Percentiles rank a stretch among this genome's conserved stretches.
These are phyloP conservation scores for Stereum hirsutum DNA, from an alignment of 1,284 basidiomycete species.

Conservation along the genomic window DNA sequence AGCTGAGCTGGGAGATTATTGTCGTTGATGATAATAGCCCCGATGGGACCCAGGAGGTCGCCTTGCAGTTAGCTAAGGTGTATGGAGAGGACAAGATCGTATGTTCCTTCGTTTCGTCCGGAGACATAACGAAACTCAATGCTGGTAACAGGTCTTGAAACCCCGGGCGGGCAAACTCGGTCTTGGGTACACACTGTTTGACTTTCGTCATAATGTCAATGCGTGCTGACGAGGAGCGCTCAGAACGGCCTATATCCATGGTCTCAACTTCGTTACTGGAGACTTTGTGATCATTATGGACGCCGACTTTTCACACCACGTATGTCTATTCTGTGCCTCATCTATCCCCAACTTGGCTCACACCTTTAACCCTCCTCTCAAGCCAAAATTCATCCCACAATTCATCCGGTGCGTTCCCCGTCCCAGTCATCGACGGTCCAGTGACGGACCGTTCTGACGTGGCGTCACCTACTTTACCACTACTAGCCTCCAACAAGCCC, in stretches of 20 bases:
- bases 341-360: background rate
- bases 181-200: constrained; percentile 49
- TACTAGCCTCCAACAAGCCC: constrained; percentile 62
- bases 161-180: constrained; percentile 86
- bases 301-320: constrained; percentile 92
- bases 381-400: constrained; percentile 89
- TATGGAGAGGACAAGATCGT: constrained; percentile 85
- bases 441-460: background rate
- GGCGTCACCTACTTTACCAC: background rate
- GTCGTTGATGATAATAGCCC: constrained; percentile 89
- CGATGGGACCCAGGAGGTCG: constrained; percentile 87
- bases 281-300: constrained; percentile 97
- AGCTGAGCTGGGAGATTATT: constrained; percentile 75
- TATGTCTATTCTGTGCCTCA: constrained; percentile 28
- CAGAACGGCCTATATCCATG: constrained; percentile 89
- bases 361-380: background rate
- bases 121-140: background rate
- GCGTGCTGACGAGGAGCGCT: constrained; percentile 4
- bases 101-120: background rate
- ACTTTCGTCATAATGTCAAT: background rate
- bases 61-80: constrained; percentile 62
- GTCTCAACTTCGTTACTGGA: constrained; percentile 81
- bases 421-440: background rate
- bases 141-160: constrained; percentile 51
- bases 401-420: constrained; percentile 57